These are phyloP conservation scores for Endocladia muricata DNA, from an alignment of 31 red algal genomes.

Conservation along the genomic window DNA sequence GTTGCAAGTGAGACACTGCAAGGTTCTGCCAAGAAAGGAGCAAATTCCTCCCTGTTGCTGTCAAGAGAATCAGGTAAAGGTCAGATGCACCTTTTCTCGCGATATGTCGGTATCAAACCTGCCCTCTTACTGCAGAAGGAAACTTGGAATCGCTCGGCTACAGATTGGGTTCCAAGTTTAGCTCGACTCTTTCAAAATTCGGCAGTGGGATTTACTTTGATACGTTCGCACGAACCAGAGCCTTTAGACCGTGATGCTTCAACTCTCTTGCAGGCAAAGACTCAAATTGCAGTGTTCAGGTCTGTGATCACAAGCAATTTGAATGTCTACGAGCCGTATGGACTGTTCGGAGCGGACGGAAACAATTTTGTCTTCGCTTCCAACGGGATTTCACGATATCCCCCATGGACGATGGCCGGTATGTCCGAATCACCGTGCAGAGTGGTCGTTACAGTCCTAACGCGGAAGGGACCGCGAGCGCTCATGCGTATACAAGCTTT, in stretches of 20 bases:
- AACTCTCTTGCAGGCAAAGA: not conserved
- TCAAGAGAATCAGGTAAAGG: not conserved
- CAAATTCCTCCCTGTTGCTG: not conserved
- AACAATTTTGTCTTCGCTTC: constrained; percentile 48
- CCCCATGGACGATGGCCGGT: constrained; percentile 17
- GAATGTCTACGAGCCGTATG: constrained; percentile 43
- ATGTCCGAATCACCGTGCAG: constrained; percentile 20
- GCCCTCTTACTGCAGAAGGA: constrained; percentile 27
- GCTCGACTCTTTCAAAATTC: constrained; percentile 40
- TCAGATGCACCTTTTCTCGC: not conserved
- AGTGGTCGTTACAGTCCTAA: constrained; percentile 50
- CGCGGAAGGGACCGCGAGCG: constrained; percentile 55
- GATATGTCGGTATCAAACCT: constrained; percentile 9
- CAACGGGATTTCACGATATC: constrained; percentile 46
- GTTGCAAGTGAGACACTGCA: constrained; percentile 9
- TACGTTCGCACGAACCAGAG: not conserved
- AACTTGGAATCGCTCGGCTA: constrained; percentile 26
- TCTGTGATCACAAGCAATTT: constrained; percentile 50
- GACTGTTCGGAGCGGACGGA: constrained; percentile 32
- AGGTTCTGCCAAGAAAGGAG: not conserved
- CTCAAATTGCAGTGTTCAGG: constrained; percentile 14
- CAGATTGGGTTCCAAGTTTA: constrained; percentile 59
- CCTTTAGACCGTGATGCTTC: not conserved
- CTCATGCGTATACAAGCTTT: constrained; percentile 49
- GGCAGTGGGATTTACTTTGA: constrained; percentile 30